Evolutionary conservation across 192 early-diverging fungal species (phyloP).

Genomic region (Umbelopsis sp.): DNA sequence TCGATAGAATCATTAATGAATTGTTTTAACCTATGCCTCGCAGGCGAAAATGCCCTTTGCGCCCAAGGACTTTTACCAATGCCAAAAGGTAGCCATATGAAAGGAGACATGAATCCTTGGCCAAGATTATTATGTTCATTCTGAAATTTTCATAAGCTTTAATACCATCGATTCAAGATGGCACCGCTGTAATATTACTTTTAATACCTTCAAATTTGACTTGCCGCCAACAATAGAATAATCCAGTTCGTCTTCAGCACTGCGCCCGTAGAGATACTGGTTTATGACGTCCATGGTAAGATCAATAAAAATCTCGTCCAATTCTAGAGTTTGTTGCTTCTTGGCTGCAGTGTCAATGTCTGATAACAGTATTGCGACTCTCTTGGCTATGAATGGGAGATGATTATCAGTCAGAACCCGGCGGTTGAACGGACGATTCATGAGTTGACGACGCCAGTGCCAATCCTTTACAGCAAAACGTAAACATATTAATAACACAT

Average conservation of each 20-base stretch:
- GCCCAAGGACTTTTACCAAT: conserved; percentile 37
- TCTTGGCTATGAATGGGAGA: conserved; percentile 29
- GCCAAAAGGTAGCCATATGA: conserved; percentile 30
- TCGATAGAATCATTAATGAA: conserved; percentile 32
- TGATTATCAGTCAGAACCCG: conserved; percentile 29
- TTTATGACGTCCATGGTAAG: conserved; percentile 44
- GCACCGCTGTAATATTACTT: too few relatives aligned
- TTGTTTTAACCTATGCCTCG: conserved; percentile 25
- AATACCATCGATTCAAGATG: too few relatives aligned
- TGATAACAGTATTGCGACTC: not conserved
- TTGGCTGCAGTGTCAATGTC: conserved; percentile 19
- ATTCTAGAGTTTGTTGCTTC: conserved; percentile 17
- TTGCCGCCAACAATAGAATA: conserved; percentile 27
- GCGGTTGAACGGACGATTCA: conserved; percentile 36
- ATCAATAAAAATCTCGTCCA: conserved; percentile 32
- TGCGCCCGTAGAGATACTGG: conserved; percentile 39
- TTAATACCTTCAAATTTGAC: conserved; percentile 36
- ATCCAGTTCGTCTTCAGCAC: conserved; percentile 19
- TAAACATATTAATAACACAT: too few relatives aligned
- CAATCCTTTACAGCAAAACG: conserved; percentile 25
- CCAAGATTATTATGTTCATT: conserved; percentile 20
- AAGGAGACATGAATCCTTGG: conserved; percentile 28
- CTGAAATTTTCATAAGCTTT: too few relatives aligned
- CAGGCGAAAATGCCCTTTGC: conserved; percentile 22
- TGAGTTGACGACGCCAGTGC: conserved; percentile 38